Evolutionary conservation across 352 stramenopile genomes (phyloP), one percentile per base, ranked within the genome.

Genomic region (Aphanomyces invadans): DNA sequence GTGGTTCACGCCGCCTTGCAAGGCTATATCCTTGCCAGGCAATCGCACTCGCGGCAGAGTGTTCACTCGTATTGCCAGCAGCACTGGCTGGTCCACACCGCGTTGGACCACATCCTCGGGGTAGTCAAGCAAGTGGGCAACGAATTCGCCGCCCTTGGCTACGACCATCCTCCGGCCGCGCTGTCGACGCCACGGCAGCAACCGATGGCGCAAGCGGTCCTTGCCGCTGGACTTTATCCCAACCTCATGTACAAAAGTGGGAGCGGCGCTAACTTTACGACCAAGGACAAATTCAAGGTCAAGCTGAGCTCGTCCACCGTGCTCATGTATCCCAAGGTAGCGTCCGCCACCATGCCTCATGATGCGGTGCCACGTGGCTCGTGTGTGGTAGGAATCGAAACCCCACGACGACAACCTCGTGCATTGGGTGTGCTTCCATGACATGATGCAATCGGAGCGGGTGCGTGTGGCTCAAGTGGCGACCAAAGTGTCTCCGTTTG

Each of bases 271-370:
- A 88, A 88, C 60, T 92, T 80, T 78, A 88, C 72, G 38, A 89
- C 84, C 28, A 88, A 87, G 69, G 81, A 92, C 54, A 90, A 90
- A 57, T 79, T 90, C 15, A 90, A 90, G 57, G 83, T 92, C 44
- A 80, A 77, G 42, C 74, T 92, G 29, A 78, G 87, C 57, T 74
- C 70, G 15, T 48, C 53, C 29, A 29, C 26, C 11, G 55, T 64
- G 55, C 55, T 79, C 17, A 81, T 87, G 71, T 65, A 89, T 3
- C 59, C 68, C 29, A 60, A 53, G 44, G 52, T 59, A n/a, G 0
- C 19, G 28, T 54, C 39, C 39, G 9, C n/a, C n/a, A n/a, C n/a
- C n/a, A 48, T 9, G 38, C 3, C 36, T 48, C 53, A 48, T 21
- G 2, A 45, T 39, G 28, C 53, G 10, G 26, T 33, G 65, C 28